A percentile compares a stretch with the other conserved stretches of the same genome.
phyloP scores from a whole-genome alignment of 2,329 filamentous ascomycete species.

The Aspergillus carbonarius region DNA sequence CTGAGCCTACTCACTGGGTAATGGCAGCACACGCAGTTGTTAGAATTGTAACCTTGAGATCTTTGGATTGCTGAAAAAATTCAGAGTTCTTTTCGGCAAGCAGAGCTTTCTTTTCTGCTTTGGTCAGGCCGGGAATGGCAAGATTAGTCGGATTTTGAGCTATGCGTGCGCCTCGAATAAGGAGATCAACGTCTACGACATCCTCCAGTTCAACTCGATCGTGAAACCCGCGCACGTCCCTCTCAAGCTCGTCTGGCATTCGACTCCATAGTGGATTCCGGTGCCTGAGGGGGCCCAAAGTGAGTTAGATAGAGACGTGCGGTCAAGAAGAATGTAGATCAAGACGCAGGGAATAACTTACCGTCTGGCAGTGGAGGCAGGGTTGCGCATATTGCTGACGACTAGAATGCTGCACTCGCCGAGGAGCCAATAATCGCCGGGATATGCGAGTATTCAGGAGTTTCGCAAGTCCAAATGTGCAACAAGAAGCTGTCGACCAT shows the following conservation, averaged over 20 bases:
- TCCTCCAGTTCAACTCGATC: not conserved
- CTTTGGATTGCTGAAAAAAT: conserved; percentile 17
- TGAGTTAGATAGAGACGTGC: not conserved
- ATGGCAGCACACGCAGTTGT: conserved; percentile 26
- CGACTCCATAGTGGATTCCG: conserved; percentile 4
- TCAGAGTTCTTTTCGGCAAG: not conserved
- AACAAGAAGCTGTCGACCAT: not conserved
- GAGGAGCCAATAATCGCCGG: not conserved
- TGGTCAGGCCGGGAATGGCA: not conserved
- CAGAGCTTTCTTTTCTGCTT: conserved; percentile 1
- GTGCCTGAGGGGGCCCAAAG: not conserved
- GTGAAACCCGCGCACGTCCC: conserved; percentile 11
- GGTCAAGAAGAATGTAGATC: not conserved
- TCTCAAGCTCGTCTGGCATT: conserved; percentile 7
- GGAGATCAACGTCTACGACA: conserved; percentile 10
- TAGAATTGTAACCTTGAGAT: conserved; percentile 21
- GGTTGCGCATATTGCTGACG: not conserved
- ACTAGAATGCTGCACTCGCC: not conserved
- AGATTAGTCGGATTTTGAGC: conserved; percentile 5
- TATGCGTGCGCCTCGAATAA: conserved; percentile 12
- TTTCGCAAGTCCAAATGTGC: not conserved
- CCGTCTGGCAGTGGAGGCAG: not conserved
- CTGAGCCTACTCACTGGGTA: conserved; percentile 18
- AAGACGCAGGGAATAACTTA: not conserved
- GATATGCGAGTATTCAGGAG: not conserved